A percentile compares a stretch with the other conserved stretches of the same genome.
These are phyloP conservation scores for Claviceps spartinae DNA, from an alignment of 2,329 filamentous ascomycete genomes.

Conservation along the genomic window DNA sequence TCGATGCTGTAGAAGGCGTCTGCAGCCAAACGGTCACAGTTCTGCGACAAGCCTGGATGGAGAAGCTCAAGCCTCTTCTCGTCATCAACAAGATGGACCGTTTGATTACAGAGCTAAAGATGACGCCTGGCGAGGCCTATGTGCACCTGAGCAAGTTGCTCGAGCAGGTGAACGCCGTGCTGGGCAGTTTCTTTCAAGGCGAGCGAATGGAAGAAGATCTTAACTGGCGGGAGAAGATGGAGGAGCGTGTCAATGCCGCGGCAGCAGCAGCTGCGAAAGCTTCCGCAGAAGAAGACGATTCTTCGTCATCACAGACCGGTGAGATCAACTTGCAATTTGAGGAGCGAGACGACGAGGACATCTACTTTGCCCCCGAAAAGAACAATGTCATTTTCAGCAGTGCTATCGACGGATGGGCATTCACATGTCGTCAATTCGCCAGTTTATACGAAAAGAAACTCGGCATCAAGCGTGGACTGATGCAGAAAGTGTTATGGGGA, in stretches of 20 bases:
- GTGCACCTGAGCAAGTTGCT: slow-evolving; percentile 77
- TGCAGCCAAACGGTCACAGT: slow-evolving; percentile 98
- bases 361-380: slow-evolving; percentile 95
- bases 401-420: slow-evolving; percentile 97
- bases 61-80: slow-evolving; percentile 85
- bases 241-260: slow-evolving; percentile 65
- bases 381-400: slow-evolving; percentile 99
- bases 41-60: slow-evolving; percentile 83
- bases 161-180: slow-evolving; percentile 92
- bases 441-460: slow-evolving; percentile 91
- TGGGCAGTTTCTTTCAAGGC: slow-evolving; percentile 94
- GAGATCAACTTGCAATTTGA: slow-evolving; percentile 53
- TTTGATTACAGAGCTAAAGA: slow-evolving; percentile 83
- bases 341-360: slow-evolving; percentile 87
- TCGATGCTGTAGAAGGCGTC: slow-evolving; percentile 94
- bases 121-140: slow-evolving; percentile 83
- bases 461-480: slow-evolving; percentile 72
- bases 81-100: slow-evolving; percentile 99
- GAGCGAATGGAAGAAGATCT: slow-evolving; percentile 98
- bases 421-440: slow-evolving; percentile 90
- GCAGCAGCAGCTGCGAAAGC: slow-evolving; percentile 53
- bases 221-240: slow-evolving; percentile 87
- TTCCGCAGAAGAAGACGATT: slow-evolving; percentile 34
- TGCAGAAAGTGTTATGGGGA: slow-evolving; percentile 95
- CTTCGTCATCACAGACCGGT: slow-evolving; percentile 38